Evolutionary conservation across 257 asterid genomes (phyloP).

Genomic region (Scutellaria minor): DNA sequence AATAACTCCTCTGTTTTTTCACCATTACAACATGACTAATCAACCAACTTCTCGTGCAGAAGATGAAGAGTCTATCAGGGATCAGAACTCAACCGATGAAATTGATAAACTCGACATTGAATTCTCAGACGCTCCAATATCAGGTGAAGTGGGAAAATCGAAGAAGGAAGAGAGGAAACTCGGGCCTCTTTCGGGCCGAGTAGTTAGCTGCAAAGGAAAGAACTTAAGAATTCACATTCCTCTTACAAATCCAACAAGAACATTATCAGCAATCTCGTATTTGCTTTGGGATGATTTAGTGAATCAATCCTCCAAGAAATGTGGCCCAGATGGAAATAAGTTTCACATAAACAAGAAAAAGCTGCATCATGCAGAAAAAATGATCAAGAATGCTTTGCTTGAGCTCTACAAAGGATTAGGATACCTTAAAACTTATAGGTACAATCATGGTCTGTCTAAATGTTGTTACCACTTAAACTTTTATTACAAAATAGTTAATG

Average conservation of each 20-base stretch:
- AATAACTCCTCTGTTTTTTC: conserved; percentile 26
- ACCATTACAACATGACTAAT: background rate
- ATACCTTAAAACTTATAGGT: conserved; percentile 87
- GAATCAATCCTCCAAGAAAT: conserved; percentile 74
- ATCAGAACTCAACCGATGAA: conserved; percentile 48
- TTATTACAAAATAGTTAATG: background rate
- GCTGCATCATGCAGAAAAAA: conserved; percentile 87
- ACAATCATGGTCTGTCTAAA: background rate
- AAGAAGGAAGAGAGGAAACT: conserved; percentile 49
- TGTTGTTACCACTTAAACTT: background rate
- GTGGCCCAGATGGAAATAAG: conserved; percentile 52
- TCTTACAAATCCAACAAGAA: conserved; percentile 71
- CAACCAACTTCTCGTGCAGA: no score
- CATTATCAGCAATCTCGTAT: conserved; percentile 77
- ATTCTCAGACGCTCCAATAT: conserved; percentile 43
- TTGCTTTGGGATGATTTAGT: conserved; percentile 82
- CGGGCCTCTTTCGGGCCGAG: conserved; percentile 51
- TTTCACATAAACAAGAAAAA: conserved; percentile 67
- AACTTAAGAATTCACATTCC: conserved; percentile 78
- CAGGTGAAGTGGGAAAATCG: conserved; percentile 51
- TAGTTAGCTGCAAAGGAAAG: conserved; percentile 61
- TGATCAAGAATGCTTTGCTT: conserved; percentile 82
- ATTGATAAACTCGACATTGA: conserved; percentile 35
- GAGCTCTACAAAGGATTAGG: conserved; percentile 92
- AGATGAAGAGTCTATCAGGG: conserved; percentile 69